Conservation (phyloP, 768 basidiomycete genomes). For the Leccinum pellstonianum region DNA sequence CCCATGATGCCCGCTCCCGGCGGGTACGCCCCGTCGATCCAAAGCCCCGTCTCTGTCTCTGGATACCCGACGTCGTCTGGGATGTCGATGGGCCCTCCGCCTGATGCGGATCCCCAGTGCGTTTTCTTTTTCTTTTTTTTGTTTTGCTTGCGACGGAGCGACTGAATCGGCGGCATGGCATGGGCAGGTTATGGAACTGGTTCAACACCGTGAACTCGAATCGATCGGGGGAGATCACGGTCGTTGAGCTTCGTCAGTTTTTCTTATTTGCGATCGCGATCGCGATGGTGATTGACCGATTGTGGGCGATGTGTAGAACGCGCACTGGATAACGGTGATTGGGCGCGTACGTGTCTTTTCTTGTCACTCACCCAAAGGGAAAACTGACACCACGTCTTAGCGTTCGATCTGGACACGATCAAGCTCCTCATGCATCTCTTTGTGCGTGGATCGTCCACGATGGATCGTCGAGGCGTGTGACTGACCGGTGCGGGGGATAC, state of each 20-base stretch:
- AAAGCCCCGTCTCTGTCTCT: not conserved
- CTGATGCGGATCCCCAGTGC: slow-evolving; percentile 76
- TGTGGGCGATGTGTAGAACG: slow-evolving; percentile 33
- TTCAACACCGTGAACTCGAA: slow-evolving; percentile 70
- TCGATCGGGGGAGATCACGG: slow-evolving; percentile 64
- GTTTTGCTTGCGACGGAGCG: too few relatives aligned
- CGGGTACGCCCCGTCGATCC: not conserved
- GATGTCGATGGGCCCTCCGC: slow-evolving; percentile 23
- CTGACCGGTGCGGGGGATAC: not conserved
- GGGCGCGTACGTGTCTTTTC: slow-evolving; percentile 59
- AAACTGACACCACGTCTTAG: slow-evolving; percentile 33
- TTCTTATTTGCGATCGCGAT: not conserved
- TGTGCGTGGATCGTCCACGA: slow-evolving; percentile 40
- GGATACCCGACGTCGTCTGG: slow-evolving; percentile 14
- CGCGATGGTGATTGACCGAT: not conserved
- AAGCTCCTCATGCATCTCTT: slow-evolving; percentile 82
- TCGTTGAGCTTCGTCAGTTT: slow-evolving; percentile 61
- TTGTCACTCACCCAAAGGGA: not conserved
- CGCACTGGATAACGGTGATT: slow-evolving; percentile 62
- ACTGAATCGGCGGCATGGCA: not conserved
- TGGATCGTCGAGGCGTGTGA: not conserved
- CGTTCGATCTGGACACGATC: slow-evolving; percentile 84
- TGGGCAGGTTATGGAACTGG: slow-evolving; percentile 68
- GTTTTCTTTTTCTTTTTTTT: slow-evolving; percentile 17
- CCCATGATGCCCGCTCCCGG: not conserved